A percentile compares a stretch with the other conserved stretches of the same genome.
Conservation (phyloP, 345 rosid genomes). For the Reutealis trisperma region DNA sequence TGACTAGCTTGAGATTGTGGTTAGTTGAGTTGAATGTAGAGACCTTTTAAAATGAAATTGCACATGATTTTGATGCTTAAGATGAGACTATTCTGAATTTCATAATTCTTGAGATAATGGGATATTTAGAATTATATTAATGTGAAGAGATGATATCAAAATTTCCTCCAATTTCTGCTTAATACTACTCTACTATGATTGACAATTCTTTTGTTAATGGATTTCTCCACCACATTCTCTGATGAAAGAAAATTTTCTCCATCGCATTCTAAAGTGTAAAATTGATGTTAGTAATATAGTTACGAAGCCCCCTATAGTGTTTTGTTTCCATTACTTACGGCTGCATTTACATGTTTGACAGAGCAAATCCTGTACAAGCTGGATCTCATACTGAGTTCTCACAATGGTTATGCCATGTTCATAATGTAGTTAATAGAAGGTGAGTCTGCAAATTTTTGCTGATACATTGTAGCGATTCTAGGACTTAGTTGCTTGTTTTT, state of each 20-base stretch:
- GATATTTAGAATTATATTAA: neutral
- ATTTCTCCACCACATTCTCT: too few relatives aligned
- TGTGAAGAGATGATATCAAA: neutral
- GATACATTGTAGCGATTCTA: neutral
- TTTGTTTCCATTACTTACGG: neutral
- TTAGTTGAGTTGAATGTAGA: neutral
- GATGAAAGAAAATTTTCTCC: neutral
- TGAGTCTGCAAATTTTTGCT: constrained; percentile 18
- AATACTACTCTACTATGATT: neutral
- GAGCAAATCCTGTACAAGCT: constrained; percentile 77
- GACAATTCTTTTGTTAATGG: neutral
- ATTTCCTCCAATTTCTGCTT: neutral
- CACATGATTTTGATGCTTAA: neutral
- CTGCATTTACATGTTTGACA: constrained; percentile 30
- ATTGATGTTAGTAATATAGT: neutral
- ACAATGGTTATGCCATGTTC: constrained; percentile 85
- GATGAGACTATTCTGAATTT: neutral
- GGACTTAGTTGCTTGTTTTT: neutral
- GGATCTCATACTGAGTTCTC: constrained; percentile 89
- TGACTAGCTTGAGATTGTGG: neutral
- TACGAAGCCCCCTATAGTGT: neutral
- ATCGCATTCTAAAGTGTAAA: neutral
- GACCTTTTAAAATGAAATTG: neutral
- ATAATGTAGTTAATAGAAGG: constrained; percentile 95
- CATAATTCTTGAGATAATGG: neutral